These are phyloP conservation scores for Irpex sp. DNA, from an alignment of 1,284 basidiomycete species.

Conservation along the genomic window DNA sequence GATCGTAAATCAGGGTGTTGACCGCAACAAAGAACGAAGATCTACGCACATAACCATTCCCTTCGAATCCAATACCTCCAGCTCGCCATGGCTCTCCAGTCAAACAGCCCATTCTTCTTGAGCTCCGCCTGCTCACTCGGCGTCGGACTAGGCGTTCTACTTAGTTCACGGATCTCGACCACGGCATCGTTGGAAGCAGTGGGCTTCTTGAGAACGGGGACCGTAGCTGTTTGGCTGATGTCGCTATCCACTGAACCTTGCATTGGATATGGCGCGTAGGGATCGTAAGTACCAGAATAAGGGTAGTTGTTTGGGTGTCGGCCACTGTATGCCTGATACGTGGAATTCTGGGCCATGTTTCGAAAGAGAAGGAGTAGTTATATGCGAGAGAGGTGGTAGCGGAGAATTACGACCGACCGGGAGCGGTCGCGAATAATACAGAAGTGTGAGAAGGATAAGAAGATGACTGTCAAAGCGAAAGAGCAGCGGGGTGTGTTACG, in stretches of 20 bases:
- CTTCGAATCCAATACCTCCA: slow-evolving; percentile 46
- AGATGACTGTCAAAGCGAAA: neutral
- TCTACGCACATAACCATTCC: slow-evolving; percentile 43
- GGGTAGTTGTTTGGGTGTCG: neutral
- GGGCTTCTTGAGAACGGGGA: neutral
- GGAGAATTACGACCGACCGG: neutral
- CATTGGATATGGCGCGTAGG: neutral
- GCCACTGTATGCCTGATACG: neutral
- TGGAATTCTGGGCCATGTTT: neutral
- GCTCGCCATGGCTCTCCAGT: slow-evolving; percentile 37
- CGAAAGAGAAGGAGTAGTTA: neutral
- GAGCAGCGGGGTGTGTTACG: neutral
- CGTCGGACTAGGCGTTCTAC: slow-evolving; percentile 37
- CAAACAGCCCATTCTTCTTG: slow-evolving; percentile 31
- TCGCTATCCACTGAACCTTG: slow-evolving; percentile 1
- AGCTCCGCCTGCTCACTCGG: slow-evolving; percentile 33
- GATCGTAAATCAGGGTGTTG: slow-evolving; percentile 1
- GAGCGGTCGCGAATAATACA: neutral
- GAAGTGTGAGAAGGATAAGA: neutral
- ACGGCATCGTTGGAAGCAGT: slow-evolving; percentile 6
- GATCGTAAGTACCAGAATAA: neutral
- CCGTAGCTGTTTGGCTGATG: neutral
- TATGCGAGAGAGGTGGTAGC: neutral
- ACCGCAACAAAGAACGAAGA: neutral
- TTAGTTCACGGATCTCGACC: slow-evolving; percentile 20